Evolutionary conservation across 2,329 filamentous ascomycete genomes (phyloP).

Genomic region (Emydomyces testavorans): DNA sequence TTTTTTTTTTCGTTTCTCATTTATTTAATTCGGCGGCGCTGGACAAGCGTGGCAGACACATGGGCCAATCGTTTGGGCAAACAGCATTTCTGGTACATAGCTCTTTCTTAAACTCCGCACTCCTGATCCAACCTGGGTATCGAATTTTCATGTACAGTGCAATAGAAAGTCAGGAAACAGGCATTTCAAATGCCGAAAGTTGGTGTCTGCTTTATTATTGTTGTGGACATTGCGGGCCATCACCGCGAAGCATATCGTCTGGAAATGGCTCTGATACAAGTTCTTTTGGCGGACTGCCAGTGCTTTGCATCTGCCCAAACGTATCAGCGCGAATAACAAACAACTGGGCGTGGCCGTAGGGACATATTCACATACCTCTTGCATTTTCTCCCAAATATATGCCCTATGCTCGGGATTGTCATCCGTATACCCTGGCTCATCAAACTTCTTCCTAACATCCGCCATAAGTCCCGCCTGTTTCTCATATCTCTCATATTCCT

Average conservation of each 20-base stretch:
- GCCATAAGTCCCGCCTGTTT: constrained; percentile 66
- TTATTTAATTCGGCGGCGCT: not conserved
- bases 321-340: constrained; percentile 30
- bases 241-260: constrained; percentile 71
- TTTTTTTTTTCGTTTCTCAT: not conserved
- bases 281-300: constrained; percentile 79
- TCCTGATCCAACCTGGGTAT: constrained; percentile 6
- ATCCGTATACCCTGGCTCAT: constrained; percentile 70
- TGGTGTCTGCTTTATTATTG: constrained; percentile 36
- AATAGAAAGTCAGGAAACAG: not conserved
- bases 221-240: constrained; percentile 50
- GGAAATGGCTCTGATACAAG: constrained; percentile 49
- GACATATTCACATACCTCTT: constrained; percentile 55
- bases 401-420: constrained; percentile 69
- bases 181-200: not conserved
- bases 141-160: constrained; percentile 11
- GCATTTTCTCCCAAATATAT: constrained; percentile 95
- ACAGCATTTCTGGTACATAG: not conserved
- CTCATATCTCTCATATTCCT: constrained; percentile 68
- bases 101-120: not conserved
- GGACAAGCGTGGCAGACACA: not conserved
- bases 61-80: not conserved
- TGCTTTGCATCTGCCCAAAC: constrained; percentile 74
- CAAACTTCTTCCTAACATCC: constrained; percentile 84
- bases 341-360: not conserved